These are phyloP conservation scores for Podaxis pistillaris DNA, from an alignment of 768 basidiomycete genomes.

Conservation along the genomic window DNA sequence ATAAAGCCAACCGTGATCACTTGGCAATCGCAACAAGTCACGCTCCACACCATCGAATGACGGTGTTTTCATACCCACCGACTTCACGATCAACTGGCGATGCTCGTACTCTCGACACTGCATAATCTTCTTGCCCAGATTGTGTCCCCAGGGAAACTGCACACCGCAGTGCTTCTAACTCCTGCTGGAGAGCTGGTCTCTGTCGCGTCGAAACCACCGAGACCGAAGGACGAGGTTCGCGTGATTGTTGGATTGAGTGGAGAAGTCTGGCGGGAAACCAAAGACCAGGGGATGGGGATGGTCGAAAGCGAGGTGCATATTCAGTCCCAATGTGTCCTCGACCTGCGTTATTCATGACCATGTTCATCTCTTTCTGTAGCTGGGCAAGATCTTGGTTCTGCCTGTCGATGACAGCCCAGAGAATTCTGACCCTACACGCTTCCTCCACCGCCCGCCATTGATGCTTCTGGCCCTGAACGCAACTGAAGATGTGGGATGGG, in stretches of 20 bases:
- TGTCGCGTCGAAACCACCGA: conserved; percentile 51
- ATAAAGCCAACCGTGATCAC: not conserved
- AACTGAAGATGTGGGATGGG: conserved; percentile 61
- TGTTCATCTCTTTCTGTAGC: conserved; percentile 33
- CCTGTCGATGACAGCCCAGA: conserved; percentile 47
- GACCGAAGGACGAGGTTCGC: conserved; percentile 71
- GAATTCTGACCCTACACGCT: conserved; percentile 25
- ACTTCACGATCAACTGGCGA: conserved; percentile 24
- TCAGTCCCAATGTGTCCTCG: not conserved
- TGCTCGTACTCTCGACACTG: conserved; percentile 70
- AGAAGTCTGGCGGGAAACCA: conserved; percentile 79
- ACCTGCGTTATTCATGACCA: not conserved
- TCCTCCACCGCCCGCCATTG: conserved; percentile 42
- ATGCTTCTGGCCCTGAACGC: conserved; percentile 73
- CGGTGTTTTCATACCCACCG: not conserved
- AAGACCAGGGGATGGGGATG: conserved; percentile 63
- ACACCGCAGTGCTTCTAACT: conserved; percentile 71
- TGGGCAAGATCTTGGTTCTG: conserved; percentile 69
- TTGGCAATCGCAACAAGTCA: not conserved
- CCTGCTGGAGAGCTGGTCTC: conserved; percentile 75
- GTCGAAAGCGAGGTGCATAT: conserved; percentile 71
- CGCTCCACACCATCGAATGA: not conserved
- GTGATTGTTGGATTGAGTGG: conserved; percentile 70
- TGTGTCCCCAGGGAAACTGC: conserved; percentile 56
- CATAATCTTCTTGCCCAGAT: conserved; percentile 65